Evolutionary conservation across 1,139 yeast species (phyloP).

Genomic region (Arxiozyma telluris): DNA sequence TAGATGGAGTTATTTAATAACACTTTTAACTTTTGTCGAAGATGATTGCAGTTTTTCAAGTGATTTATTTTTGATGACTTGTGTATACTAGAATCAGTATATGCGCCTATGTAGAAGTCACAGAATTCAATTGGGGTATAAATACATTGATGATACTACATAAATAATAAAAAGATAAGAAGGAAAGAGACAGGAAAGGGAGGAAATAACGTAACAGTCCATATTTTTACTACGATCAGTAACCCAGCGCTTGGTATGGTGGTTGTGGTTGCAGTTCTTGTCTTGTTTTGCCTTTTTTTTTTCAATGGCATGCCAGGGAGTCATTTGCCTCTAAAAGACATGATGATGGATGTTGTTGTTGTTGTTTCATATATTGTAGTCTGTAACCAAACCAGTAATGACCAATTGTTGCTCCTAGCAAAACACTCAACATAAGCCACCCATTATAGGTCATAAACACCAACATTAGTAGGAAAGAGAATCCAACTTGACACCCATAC

Average conservation of each 20-base stretch:
- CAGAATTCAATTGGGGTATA: neutral
- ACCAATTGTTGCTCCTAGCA: constrained; percentile 60
- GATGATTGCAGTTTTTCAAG: neutral
- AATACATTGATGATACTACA: neutral
- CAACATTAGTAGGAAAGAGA: constrained; percentile 69
- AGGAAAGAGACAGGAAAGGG: neutral
- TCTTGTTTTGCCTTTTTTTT: too few relatives aligned
- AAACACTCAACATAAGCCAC: constrained; percentile 70
- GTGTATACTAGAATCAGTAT: neutral
- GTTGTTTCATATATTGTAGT: neutral
- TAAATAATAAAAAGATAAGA: too few relatives aligned
- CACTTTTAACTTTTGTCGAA: neutral
- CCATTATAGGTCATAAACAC: constrained; percentile 81
- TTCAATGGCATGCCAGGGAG: constrained; percentile 22
- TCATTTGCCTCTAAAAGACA: constrained; percentile 2
- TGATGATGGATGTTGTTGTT: constrained; percentile 4
- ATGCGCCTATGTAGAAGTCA: neutral
- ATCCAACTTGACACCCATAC: constrained; percentile 68
- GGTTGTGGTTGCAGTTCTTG: too few relatives aligned
- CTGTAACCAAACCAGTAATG: constrained; percentile 31
- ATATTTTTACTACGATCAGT: neutral
- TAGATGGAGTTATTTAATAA: too few relatives aligned
- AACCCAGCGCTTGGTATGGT: too few relatives aligned
- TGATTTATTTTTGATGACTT: too few relatives aligned
- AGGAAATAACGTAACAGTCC: neutral